These are phyloP conservation scores for Neurospora pannonica DNA, from an alignment of 495 filamentous ascomycete genomes.

Conservation along the genomic window DNA sequence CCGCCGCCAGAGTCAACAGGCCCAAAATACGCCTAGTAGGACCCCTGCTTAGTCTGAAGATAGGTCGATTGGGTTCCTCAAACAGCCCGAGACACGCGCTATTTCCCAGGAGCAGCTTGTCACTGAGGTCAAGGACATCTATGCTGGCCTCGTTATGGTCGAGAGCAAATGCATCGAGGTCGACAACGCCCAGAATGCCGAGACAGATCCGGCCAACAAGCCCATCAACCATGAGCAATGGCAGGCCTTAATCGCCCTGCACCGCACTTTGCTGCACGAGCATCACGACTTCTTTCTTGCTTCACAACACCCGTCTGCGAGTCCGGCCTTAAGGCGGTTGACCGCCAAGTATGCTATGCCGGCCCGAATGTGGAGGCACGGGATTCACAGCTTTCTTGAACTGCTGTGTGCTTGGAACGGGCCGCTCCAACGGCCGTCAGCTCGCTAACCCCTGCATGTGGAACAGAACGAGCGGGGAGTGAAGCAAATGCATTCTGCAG, in stretches of 20 bases:
- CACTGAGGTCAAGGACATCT: constrained; percentile 63
- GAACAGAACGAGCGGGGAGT: too few relatives aligned
- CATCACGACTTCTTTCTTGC: constrained; percentile 74
- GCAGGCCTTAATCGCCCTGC: constrained; percentile 63
- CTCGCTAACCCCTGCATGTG: too few relatives aligned
- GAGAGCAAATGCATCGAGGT: constrained; percentile 72
- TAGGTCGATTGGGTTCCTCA: constrained; percentile 22
- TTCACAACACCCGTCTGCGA: constrained; percentile 65
- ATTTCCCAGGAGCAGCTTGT: constrained; percentile 70
- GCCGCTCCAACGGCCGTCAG: too few relatives aligned
- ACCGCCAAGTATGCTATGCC: constrained; percentile 72
- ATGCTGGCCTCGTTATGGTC: constrained; percentile 67
- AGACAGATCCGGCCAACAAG: constrained; percentile 25
- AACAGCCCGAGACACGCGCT: constrained; percentile 53
- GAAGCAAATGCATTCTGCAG: too few relatives aligned
- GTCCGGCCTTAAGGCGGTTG: constrained; percentile 42
- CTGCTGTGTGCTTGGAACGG: too few relatives aligned
- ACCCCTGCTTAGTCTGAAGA: constrained; percentile 3
- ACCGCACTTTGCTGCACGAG: constrained; percentile 61
- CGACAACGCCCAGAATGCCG: constrained; percentile 48
- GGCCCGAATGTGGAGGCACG: constrained; percentile 61
- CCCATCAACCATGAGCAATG: constrained; percentile 53
- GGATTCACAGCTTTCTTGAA: constrained; percentile 65
- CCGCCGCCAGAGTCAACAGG: constrained; percentile 2
- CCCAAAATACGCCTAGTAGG: background rate